Base-by-base conservation (phyloP, 208 protist genomes). In the Borovskyia barvae region DNA sequence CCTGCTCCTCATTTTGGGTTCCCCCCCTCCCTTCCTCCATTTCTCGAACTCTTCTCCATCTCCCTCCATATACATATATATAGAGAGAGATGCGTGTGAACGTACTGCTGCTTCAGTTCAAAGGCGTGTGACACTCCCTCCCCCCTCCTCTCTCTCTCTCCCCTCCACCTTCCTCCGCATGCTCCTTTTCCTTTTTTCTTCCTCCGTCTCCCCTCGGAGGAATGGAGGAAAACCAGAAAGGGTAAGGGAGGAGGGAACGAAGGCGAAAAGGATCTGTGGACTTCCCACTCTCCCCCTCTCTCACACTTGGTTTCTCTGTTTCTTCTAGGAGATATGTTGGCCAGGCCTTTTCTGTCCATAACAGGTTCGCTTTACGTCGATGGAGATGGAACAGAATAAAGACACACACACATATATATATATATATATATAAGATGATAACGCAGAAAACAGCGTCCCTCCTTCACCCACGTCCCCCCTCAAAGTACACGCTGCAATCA, bases 101-200 rank as follows among this genome's bases (percentile, higher is more conserved):
- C 17, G 5, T 25, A 32, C 5, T 20, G 39, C 17, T 7, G 17
- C 3, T 43, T 43, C 39, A 8, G 19, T 22, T 32, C 17, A 11
- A 32, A 28, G 43, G 11, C 24, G 43, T 25, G 19, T 22, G 43
- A 7, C 24, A 12, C 9, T 36, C 43, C 19, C 43, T 20, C 12
- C 20, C 43, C 20, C 14, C 36, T 54, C 43, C 43, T 30, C 25
- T 51, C 15, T 36, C 40, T 47, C 39, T 54, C 7, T 36, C 62
- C n/a, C 39, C 17, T 67, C 30, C 3, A 19, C 39, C 35, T 60
- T 49, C 51, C 26, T 59, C 57, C 46, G 32, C 25, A 22, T 63
- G 28, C 29, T 35, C 11, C 15, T 46, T 15, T 25, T 39, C 6
- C 28, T 43, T 45, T 12, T 64, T 6, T 43, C 40, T 64, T 50